Conservation (phyloP, 2,329 filamentous ascomycete species). For the Alternaria metachromatica region DNA sequence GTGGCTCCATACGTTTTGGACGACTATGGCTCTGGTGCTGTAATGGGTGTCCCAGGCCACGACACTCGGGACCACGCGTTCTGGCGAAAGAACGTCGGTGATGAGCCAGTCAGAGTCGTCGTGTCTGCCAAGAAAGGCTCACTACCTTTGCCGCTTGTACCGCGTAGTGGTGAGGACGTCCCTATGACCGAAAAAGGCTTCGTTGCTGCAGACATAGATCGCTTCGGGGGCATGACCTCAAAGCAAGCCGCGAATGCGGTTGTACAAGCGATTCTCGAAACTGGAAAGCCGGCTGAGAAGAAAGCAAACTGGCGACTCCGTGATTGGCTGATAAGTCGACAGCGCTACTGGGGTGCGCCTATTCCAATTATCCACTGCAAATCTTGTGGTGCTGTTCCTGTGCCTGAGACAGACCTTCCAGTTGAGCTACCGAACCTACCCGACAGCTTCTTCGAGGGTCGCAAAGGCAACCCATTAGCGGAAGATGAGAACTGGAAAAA, state of each 20-base stretch:
- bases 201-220: constrained; percentile 70
- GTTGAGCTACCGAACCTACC: constrained; percentile 75
- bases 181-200: constrained; percentile 71
- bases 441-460: constrained; percentile 70
- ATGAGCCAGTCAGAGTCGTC: constrained; percentile 68
- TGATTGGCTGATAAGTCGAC: constrained; percentile 92
- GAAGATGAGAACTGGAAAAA: constrained; percentile 75
- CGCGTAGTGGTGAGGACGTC: constrained; percentile 51
- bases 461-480: constrained; percentile 78
- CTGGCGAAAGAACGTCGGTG: constrained; percentile 73
- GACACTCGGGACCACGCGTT: constrained; percentile 80
- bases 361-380: constrained; percentile 87
- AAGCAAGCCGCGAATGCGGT: constrained; percentile 67
- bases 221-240: constrained; percentile 69
- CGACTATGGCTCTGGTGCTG: constrained; percentile 84
- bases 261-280: constrained; percentile 56
- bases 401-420: constrained; percentile 77
- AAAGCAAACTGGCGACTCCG: constrained; percentile 79
- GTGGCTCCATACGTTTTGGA: constrained; percentile 85
- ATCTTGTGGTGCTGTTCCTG: constrained; percentile 78
- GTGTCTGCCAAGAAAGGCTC: constrained; percentile 21
- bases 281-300: constrained; percentile 64
- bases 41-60: constrained; percentile 92
- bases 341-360: constrained; percentile 89
- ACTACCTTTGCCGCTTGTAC: constrained; percentile 18